Evolutionary conservation across 306 rosid species (phyloP), one percentile per base, ranked within the genome.

Genomic region (Vigna radiata): DNA sequence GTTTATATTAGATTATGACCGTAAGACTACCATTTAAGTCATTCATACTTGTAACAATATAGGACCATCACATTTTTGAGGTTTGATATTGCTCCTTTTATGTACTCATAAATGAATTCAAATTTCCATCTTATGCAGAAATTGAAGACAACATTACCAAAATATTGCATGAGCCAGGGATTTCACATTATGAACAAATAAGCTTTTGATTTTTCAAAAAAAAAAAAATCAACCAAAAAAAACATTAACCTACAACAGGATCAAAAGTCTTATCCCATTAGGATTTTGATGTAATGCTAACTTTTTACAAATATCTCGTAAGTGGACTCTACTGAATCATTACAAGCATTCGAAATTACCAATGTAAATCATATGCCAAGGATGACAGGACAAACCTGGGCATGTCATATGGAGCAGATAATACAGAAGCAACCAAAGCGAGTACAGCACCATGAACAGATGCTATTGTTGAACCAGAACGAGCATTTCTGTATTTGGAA

Each of bases 351-450:
- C 19, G 16, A 78, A 59, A 27, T 67, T 55, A 78, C 62, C 23
- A 23, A 53, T 62, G 63, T 49, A 68, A 18, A 78, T 60, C 68
- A 69, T 48, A 52, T 54, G 54, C 10, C 33, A 33, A 48, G 70
- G 66, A 85, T 66, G 18, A 37, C 43, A 63, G 44, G 59, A 81
- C 92, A 74, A 72, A 95, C 99, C 96, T 84, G 65, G 99, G 99
- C 88, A 95, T 89, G 85, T 95, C 99, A 76, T 95, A 95, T 16
- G 99, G 99, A 23, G 98, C 90, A 59, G 99, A 95, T 74, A 95
- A 80, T 53, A 92, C 97, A 18, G 90, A 91, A 83, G 99, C 99
- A 29, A 83, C 92, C 90, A 95, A 86, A 85, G 97, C 97, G 62
- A 95, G 94, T 67, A 92, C 98, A 50, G 97, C 93, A 56, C 98